Evolutionary conservation across 164 flowering plant genomes (phyloP).

Genomic region (Liquidambar formosana): DNA sequence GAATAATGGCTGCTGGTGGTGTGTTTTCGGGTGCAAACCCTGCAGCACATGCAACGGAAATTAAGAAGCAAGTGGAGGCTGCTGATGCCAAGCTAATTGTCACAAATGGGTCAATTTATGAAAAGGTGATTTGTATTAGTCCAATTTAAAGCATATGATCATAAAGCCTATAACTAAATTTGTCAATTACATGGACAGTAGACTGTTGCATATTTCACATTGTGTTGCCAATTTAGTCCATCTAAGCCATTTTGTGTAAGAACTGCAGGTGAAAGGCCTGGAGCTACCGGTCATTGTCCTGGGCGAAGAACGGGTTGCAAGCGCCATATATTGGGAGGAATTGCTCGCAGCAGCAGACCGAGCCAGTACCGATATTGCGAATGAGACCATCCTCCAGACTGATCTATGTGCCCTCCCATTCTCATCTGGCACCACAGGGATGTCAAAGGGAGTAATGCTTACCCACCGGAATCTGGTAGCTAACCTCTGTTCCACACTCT

Average conservation of each 20-base stretch:
- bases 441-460: conserved; percentile 93
- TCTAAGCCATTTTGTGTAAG: not conserved
- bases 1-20: conserved; percentile 93
- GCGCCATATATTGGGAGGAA: conserved; percentile 66
- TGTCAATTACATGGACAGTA: too few relatives aligned
- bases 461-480: conserved; percentile 84
- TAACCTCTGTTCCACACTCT: conserved; percentile 86
- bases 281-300: conserved; percentile 59
- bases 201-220: too few relatives aligned
- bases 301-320: conserved; percentile 54
- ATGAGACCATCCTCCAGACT: conserved; percentile 41
- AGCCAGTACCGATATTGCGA: conserved; percentile 25
- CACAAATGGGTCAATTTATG: conserved; percentile 55
- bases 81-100: conserved; percentile 75
- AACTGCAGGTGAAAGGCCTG: conserved; percentile 62
- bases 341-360: conserved; percentile 70
- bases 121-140: conserved; percentile 46
- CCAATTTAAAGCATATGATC: too few relatives aligned
- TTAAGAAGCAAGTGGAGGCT: conserved; percentile 75
- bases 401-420: conserved; percentile 95
- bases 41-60: conserved; percentile 60
- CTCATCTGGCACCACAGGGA: conserved; percentile 98
- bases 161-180: too few relatives aligned
- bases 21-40: conserved; percentile 95
- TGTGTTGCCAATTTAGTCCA: not conserved